phyloP scores from a whole-genome alignment of 2,329 filamentous ascomycete species.

The Xylariaceae sp. region DNA sequence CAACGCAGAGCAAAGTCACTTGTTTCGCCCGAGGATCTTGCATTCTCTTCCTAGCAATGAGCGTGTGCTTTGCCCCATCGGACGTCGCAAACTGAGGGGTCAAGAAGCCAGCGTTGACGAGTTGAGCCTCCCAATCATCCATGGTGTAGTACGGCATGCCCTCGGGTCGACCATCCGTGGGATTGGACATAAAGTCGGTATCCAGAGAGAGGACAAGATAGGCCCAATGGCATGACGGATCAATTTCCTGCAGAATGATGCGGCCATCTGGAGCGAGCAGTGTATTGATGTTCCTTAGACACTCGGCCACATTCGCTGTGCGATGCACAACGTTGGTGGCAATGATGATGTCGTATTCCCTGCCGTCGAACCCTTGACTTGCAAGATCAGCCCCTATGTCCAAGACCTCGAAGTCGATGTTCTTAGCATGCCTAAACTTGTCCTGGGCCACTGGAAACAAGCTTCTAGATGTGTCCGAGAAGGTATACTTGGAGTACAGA shows the following conservation, averaged over 20 bases:
- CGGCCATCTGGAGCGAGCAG: neutral
- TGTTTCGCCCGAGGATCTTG: neutral
- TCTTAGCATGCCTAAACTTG: neutral
- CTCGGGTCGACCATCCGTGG: neutral
- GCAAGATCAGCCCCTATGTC: neutral
- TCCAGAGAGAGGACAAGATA: neutral
- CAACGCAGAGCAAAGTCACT: conserved; percentile 17
- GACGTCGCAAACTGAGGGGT: neutral
- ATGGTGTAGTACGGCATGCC: neutral
- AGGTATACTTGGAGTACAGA: neutral
- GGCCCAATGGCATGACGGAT: neutral
- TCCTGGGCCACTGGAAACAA: neutral
- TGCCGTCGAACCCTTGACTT: neutral
- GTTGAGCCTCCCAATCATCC: neutral
- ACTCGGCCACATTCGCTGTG: neutral
- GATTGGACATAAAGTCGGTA: neutral
- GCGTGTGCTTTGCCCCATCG: neutral
- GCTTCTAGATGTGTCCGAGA: neutral
- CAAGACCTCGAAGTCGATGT: neutral
- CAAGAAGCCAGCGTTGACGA: neutral
- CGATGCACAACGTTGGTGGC: neutral
- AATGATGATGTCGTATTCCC: neutral
- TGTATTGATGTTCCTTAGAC: neutral
- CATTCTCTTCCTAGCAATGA: conserved; percentile 13
- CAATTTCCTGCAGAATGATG: neutral